phyloP scores from a whole-genome alignment of 2,329 filamentous ascomycete species.

The Pseudogymnoascus verrucosus region DNA sequence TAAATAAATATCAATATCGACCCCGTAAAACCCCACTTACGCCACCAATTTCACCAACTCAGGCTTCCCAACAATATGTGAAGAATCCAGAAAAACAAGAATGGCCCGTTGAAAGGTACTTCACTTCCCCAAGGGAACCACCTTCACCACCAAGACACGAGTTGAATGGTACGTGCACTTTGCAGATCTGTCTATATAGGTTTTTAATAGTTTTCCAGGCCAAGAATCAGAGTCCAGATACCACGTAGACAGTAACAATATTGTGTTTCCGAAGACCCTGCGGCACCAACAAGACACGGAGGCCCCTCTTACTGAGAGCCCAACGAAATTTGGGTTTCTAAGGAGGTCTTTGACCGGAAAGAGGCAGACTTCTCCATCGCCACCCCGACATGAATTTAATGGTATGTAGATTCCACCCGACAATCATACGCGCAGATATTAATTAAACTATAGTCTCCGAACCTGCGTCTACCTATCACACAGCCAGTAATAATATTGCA shows the following conservation, averaged over 20 bases:
- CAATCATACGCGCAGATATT: neutral
- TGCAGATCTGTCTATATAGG: neutral
- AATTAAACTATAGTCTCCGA: neutral
- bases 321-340: neutral
- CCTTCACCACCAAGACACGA: neutral
- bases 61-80: neutral
- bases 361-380: slow-evolving; percentile 1
- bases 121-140: neutral
- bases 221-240: neutral
- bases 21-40: slow-evolving; percentile 2
- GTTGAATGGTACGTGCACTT: neutral
- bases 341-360: neutral
- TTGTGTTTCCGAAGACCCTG: neutral
- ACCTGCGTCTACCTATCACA: neutral
- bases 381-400: neutral
- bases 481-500: neutral
- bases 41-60: slow-evolving; percentile 5
- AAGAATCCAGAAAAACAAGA: neutral
- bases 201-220: neutral
- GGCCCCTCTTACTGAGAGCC: neutral
- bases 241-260: neutral
- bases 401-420: neutral
- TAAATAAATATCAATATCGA: slow-evolving; percentile 2
- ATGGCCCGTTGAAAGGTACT: slow-evolving; percentile 1
- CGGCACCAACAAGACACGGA: neutral